Percentiles rank a stretch among this genome's conserved stretches.
phyloP scores from a whole-genome alignment of 192 early-diverging fungal genomes.

The Rhizophlyctis rosea region DNA sequence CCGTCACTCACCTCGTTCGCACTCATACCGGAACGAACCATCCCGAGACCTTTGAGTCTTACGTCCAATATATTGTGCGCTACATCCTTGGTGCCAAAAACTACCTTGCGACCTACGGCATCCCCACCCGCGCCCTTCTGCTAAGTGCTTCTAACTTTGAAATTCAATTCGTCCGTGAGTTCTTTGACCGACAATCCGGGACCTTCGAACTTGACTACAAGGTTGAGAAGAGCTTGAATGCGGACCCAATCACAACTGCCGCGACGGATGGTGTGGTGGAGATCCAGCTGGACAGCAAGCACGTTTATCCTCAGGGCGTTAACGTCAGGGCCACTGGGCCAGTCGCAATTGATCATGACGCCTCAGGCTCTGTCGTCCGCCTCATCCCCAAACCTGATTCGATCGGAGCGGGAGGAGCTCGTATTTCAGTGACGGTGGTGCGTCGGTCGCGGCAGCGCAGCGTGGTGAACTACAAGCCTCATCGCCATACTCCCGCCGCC shows the following conservation, averaged over 20 bases:
- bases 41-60: neutral
- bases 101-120: neutral
- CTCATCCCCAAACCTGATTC: neutral
- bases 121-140: neutral
- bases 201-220: neutral
- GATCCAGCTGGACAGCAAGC: neutral
- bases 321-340: neutral
- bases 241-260: neutral
- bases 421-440: neutral
- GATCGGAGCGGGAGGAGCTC: neutral
- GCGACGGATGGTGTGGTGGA: neutral
- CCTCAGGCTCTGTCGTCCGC: neutral
- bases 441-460: neutral
- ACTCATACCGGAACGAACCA: neutral
- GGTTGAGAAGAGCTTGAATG: neutral
- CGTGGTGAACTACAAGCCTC: neutral
- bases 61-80: neutral
- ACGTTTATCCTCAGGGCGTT: neutral
- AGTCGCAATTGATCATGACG: neutral
- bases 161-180: neutral
- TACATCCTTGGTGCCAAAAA: neutral
- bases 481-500: neutral
- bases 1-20: neutral
- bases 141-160: neutral
- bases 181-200: neutral